Evolutionary conservation across 2,329 filamentous ascomycete species (phyloP).

Genomic region (Claviceps capensis): DNA sequence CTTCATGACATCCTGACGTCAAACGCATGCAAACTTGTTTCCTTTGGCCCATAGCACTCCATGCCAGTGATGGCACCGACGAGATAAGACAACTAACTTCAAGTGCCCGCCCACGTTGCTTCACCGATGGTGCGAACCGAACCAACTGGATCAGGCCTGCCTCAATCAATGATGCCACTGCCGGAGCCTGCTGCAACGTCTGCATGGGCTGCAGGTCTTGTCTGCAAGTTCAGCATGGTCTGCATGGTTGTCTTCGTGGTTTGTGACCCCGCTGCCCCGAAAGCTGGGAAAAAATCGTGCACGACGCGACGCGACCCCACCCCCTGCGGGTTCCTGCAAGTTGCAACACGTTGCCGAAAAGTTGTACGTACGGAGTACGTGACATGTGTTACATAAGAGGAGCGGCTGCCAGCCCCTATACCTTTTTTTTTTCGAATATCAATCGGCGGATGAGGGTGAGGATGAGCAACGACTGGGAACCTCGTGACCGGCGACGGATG

Average conservation of each 20-base stretch:
- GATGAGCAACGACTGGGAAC: too few species aligned
- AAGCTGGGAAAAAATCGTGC: neutral
- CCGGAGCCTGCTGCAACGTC: too few species aligned
- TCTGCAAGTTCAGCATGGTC: neutral
- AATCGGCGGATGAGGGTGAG: too few species aligned
- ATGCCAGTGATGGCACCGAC: neutral
- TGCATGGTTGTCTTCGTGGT: neutral
- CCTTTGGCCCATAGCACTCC: too few species aligned
- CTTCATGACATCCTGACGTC: neutral
- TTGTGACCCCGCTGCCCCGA: neutral
- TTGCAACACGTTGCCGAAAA: neutral
- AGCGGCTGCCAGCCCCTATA: neutral
- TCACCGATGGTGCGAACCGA: neutral
- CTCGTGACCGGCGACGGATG: too few species aligned
- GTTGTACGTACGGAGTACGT: neutral
- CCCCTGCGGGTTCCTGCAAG: neutral
- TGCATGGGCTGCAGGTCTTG: too few species aligned
- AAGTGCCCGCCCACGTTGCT: neutral
- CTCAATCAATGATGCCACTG: neutral
- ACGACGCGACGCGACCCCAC: neutral
- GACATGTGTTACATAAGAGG: too few species aligned
- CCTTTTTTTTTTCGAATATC: too few species aligned
- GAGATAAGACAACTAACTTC: too few species aligned
- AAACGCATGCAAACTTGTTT: too few species aligned
- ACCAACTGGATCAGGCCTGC: neutral